Evolutionary conservation across 1,284 basidiomycete genomes (phyloP), one percentile per base, ranked within the genome.

Genomic region (Ustilago trichophora): DNA sequence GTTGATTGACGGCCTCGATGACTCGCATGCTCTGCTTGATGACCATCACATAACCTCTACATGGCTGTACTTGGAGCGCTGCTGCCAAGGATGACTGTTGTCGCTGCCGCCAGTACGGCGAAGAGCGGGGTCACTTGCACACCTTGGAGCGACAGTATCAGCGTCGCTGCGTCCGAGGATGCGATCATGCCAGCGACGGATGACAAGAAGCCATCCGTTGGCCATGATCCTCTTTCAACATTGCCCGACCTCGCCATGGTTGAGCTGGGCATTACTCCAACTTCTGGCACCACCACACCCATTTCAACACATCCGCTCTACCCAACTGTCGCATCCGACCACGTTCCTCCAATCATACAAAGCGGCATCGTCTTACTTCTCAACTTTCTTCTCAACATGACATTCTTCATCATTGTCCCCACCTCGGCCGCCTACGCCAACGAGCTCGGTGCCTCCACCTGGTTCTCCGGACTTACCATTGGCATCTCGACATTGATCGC

Each of bases 391-490:
- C 55, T 72, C 46, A 72, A 72, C 64, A 44, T 67, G 36, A 67
- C 64, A 8, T 72, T 72, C 43, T 72, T 72, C 56, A 72, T 72
- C 69, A 72, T 72, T 46, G 69, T 72, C 2, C 69, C 69, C 43
- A 64, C 55, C 13, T 67, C 69, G 0, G 57, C 63, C 10, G 48
- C 49, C 1, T 67, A 67, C 35, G 64, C 69, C 37, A 64, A 63
- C 56, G 49, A 33, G 7, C 48, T 72, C 3, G 63, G 69, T 9
- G 69, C 69, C 1, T 63, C 69, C 6, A 72, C 69, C 0, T 72
- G 69, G 69, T 72, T 72, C 45, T 63, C 58, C 1, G 69, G 69
- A 31, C 59, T 72, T 24, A 63, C 64, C 21, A 66, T 72, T 36
- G 69, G 69, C 27, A 59, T 67, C 46, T 53, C 47, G 6, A 63